Base-by-base conservation (phyloP, 139 green algal species). In the Coelastrella sp. region DNA sequence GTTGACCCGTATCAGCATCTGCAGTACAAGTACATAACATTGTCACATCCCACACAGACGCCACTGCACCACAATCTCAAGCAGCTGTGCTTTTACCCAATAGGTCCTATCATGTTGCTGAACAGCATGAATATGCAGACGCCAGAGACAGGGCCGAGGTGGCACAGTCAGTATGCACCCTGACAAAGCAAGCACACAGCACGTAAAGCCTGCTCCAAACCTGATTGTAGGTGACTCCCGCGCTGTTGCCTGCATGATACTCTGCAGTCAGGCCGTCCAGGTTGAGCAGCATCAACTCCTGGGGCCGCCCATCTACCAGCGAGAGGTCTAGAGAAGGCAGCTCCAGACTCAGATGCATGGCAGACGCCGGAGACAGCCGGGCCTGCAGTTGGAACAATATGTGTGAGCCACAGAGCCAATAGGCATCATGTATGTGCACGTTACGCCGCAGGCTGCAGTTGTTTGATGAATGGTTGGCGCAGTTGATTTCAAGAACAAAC, bases 251-350 rank as follows among this genome's bases (percentile, higher is more conserved):
- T n/a, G 58, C n/a, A 58, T 71, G 58, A 17, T 80, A 80, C 75
- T 96, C 92, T 47, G 94, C 59, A 0, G 13, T 57, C 22, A 96
- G 82, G 0, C 94, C 94, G 17, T 95, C 87, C 61, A 96, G 11
- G 2, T 78, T 93, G 23, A 97, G 80, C 60, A 97, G 87, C 76
- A 96, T 83, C 85, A 99, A 89, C 95, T 99, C 97, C 83, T 96
- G 90, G 0, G 97, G 95, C 71, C 82, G 75, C 20, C 94, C 85
- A 91, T 99, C 97, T 22, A 98, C 94, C 17, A 98, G 17, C 68
- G 94, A 97, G 11, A 98, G 65, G 59, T 98, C 94, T 58, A 97
- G 68, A 56, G 76, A 78, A 16, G 88, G 74, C 3, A 94, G 56
- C 61, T 92, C 88, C 16, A 92, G 20, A 4, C 17, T 20, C 57